Evolutionary conservation across 768 basidiomycete species (phyloP).

Genomic region (Agrocybe praecox): DNA sequence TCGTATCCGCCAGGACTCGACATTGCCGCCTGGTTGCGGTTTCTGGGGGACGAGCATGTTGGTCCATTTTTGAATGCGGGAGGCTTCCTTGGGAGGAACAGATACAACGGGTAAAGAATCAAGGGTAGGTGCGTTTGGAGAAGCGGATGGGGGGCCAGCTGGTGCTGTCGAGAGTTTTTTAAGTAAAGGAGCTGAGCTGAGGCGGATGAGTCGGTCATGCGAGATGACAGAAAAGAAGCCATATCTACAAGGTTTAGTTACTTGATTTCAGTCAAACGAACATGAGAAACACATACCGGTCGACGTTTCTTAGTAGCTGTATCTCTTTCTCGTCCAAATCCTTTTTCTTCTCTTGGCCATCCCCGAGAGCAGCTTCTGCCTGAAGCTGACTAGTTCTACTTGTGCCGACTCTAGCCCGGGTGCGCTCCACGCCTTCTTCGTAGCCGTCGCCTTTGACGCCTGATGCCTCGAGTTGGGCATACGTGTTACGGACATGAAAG

Average conservation of each 20-base stretch:
- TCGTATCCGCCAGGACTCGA: conserved; percentile 71
- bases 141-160: conserved; percentile 46
- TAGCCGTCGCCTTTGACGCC: conserved; percentile 97
- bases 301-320: conserved; percentile 72
- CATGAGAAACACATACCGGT: conserved; percentile 63
- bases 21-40: conserved; percentile 79
- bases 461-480: conserved; percentile 84
- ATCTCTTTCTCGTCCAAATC: conserved; percentile 77
- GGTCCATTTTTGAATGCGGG: conserved; percentile 91
- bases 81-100: conserved; percentile 61
- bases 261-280: conserved; percentile 4
- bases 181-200: conserved; percentile 62
- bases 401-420: conserved; percentile 55
- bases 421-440: conserved; percentile 93
- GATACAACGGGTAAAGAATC: conserved; percentile 49
- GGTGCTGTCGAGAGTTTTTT: conserved; percentile 56
- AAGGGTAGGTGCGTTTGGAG: conserved; percentile 41
- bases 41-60: conserved; percentile 77
- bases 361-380: conserved; percentile 56
- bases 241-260: conserved; percentile 56
- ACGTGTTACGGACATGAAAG: conserved; percentile 83
- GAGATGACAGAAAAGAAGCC: conserved; percentile 85
- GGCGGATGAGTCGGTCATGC: conserved; percentile 81
- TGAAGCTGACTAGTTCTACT: conserved; percentile 47
- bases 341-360: conserved; percentile 61